Conservation (phyloP, 2,329 filamentous ascomycete genomes). For the Xylariaceae sp. region DNA sequence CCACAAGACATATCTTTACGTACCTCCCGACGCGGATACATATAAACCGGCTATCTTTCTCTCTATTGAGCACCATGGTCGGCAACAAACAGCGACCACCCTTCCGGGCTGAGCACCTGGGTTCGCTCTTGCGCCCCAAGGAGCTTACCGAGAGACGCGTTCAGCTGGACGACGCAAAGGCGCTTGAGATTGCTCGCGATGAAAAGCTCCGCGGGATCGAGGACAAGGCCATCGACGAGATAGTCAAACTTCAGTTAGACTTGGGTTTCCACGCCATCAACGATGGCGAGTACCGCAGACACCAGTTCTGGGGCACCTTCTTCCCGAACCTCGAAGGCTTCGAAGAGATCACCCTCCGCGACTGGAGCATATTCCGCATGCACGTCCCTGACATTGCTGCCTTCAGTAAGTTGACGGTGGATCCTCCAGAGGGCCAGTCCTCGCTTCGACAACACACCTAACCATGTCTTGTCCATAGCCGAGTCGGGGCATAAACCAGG, state of each 20-base stretch:
- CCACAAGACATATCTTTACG: too few relatives aligned
- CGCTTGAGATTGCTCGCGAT: slow-evolving; percentile 34
- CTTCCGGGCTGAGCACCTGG: slow-evolving; percentile 71
- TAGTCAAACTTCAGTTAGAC: slow-evolving; percentile 63
- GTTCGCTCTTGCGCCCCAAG: slow-evolving; percentile 64
- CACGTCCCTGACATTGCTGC: slow-evolving; percentile 46
- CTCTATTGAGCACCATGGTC: slow-evolving; percentile 18
- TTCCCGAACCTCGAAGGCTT: slow-evolving; percentile 40
- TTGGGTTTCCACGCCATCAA: slow-evolving; percentile 62
- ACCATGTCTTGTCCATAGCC: slow-evolving; percentile 20
- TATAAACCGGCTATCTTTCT: too few relatives aligned
- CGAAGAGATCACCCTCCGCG: slow-evolving; percentile 42
- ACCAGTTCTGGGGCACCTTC: slow-evolving; percentile 47
- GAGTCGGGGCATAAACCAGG: slow-evolving; percentile 43
- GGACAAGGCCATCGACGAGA: slow-evolving; percentile 57
- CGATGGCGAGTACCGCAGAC: slow-evolving; percentile 32
- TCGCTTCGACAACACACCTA: neutral
- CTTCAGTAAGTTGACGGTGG: slow-evolving; percentile 32
- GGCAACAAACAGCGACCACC: slow-evolving; percentile 41
- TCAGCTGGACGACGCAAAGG: slow-evolving; percentile 34
- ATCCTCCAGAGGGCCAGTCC: neutral
- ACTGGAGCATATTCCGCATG: slow-evolving; percentile 46
- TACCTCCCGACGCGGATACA: too few relatives aligned
- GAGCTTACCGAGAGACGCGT: slow-evolving; percentile 57
- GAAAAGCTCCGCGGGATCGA: slow-evolving; percentile 47